Evolutionary conservation across 2,329 filamentous ascomycete genomes (phyloP).

Genomic region (Epichloe aotearoae): DNA sequence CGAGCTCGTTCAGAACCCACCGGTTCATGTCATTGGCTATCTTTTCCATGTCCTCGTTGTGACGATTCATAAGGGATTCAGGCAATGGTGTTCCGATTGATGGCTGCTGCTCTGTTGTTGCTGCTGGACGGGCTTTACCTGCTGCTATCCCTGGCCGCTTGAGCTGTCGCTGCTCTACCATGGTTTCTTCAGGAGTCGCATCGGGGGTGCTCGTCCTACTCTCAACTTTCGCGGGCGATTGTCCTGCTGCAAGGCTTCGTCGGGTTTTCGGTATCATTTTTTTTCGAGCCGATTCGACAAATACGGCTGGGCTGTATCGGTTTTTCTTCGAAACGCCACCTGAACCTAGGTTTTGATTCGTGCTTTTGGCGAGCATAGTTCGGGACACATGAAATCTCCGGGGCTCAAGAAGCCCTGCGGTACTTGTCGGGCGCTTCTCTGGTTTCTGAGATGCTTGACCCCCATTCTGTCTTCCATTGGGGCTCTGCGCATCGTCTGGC

Average conservation of each 20-base stretch:
- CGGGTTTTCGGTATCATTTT: conserved; percentile 13
- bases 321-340: conserved; percentile 26
- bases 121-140: conserved; percentile 9
- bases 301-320: conserved; percentile 34
- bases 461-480: conserved; percentile 7
- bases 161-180: conserved; percentile 14
- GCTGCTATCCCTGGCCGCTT: conserved; percentile 20
- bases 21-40: conserved; percentile 42
- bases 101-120: conserved; percentile 8
- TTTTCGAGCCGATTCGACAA: conserved; percentile 38
- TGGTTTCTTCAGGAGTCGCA: conserved; percentile 2
- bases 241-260: conserved; percentile 10
- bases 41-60: conserved; percentile 32
- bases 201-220: background rate
- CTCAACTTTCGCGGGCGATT: background rate
- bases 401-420: conserved; percentile 19
- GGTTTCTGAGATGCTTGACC: background rate
- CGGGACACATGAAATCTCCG: conserved; percentile 44
- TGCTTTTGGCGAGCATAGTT: conserved; percentile 25
- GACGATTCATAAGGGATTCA: conserved; percentile 18
- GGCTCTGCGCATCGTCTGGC: conserved; percentile 18
- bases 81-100: conserved; percentile 18
- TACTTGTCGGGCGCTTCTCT: background rate
- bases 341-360: conserved; percentile 10
- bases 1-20: conserved; percentile 46